Evolutionary conservation across 2,329 filamentous ascomycete species (phyloP).

Genomic region (Canariomyces notabilis): DNA sequence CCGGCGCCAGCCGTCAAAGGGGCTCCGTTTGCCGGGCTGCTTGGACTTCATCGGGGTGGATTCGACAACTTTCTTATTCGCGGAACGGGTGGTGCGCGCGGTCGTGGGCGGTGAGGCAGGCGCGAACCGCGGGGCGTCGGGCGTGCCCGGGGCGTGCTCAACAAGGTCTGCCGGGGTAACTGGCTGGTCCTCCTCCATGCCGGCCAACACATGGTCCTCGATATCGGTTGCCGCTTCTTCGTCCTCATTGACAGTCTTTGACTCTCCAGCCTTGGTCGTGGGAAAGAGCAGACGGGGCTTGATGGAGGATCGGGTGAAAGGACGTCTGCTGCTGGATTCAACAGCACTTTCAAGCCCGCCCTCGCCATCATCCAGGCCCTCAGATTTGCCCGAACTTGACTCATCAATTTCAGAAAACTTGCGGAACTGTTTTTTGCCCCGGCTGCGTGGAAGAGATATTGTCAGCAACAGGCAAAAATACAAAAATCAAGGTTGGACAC

Average conservation of each 20-base stretch:
- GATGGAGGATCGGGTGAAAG: constrained; percentile 62
- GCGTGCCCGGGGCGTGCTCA: constrained; percentile 39
- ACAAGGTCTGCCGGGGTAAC: constrained; percentile 37
- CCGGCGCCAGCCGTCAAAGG: constrained; percentile 65
- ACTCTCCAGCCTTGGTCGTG: constrained; percentile 40
- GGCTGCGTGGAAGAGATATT: constrained; percentile 49
- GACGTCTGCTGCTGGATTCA: constrained; percentile 33
- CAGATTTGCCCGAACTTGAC: constrained; percentile 28
- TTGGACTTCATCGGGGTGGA: constrained; percentile 38
- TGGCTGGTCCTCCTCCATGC: constrained; percentile 26
- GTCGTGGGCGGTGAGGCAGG: constrained; percentile 61
- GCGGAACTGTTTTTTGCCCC: constrained; percentile 73
- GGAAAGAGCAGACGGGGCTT: constrained; percentile 71
- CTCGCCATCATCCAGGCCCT: constrained; percentile 32
- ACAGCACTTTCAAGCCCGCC: constrained; percentile 32
- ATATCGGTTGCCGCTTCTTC: constrained; percentile 58
- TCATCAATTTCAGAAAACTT: constrained; percentile 50
- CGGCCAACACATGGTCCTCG: constrained; percentile 42
- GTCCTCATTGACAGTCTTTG: constrained; percentile 42
- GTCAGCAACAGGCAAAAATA: constrained; percentile 4
- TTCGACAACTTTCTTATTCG: constrained; percentile 44
- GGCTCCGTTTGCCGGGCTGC: constrained; percentile 41
- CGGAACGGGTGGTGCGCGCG: constrained; percentile 52
- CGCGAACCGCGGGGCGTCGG: constrained; percentile 50
- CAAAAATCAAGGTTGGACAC: constrained; percentile 32